Conservation (phyloP, 805 yeast genomes). For the Candida takata region DNA sequence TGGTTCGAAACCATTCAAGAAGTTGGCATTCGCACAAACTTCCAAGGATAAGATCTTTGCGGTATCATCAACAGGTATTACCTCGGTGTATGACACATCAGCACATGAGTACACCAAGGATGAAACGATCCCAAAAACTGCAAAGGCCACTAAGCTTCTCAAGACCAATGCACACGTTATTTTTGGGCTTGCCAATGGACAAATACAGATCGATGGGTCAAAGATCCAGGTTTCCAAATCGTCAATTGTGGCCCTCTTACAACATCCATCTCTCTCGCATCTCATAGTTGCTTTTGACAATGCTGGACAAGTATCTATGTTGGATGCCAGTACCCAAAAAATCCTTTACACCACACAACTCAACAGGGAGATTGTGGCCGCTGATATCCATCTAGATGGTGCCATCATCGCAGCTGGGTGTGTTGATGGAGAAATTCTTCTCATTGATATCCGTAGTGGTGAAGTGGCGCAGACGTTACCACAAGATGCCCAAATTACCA, state of each 20-base stretch:
- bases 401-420: conserved; percentile 34
- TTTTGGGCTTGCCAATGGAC: conserved; percentile 15
- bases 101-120: conserved; percentile 9
- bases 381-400: conserved; percentile 40
- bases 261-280: conserved; percentile 29
- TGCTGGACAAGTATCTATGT: conserved; percentile 21
- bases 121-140: conserved; percentile 8
- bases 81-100: conserved; percentile 8
- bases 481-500: conserved; percentile 19
- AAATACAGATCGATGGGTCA: conserved; percentile 8
- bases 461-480: conserved; percentile 23
- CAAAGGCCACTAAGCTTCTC: conserved; percentile 9
- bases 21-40: conserved; percentile 1
- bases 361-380: conserved; percentile 4
- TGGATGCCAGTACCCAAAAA: conserved; percentile 3
- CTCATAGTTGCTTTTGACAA: conserved; percentile 26
- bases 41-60: conserved; percentile 5
- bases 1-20: conserved; percentile 15
- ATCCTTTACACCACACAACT: conserved; percentile 3
- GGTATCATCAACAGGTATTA: conserved; percentile 15
- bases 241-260: conserved; percentile 20
- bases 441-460: conserved; percentile 31
- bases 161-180: conserved; percentile 5
- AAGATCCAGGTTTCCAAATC: conserved; percentile 4
- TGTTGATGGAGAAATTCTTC: conserved; percentile 23